Evolutionary conservation across 495 filamentous ascomycete species (phyloP), one percentile per base, ranked within the genome.

Genomic region (Viridothelium virens): DNA sequence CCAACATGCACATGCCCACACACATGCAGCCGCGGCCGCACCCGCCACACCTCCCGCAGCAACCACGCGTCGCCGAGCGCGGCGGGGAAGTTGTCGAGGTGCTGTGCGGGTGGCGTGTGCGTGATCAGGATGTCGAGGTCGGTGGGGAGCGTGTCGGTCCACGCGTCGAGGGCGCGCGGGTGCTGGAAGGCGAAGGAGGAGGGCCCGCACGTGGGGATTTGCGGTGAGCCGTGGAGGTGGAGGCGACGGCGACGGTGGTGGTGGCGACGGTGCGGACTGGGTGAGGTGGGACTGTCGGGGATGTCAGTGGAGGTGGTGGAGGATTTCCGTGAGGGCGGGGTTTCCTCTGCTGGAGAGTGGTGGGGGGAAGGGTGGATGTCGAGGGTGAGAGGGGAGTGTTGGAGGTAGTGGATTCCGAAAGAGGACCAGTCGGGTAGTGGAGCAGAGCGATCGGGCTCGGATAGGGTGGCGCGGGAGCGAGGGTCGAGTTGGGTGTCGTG

Each of bases 1-100:
- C 81, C 82, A 44, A 77, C 86, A 76, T 97, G 94, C 36, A 95
- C 81, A 73, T 97, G 94, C 4, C 92, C 93, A 76, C 95, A 96
- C 65, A 96, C 82, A 75, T 97, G 93, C 11, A 97, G 77, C 38
- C 78, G 78, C 2, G 93, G 92, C 66, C 85, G 86, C 25, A 94
- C 85, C 36, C 85, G 82, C 90, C 91, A 94, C 38, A 91, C 71
- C 68, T 95, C 91, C 18, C 82, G 77, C 1, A 93, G 81, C 2
- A 97, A 83, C 38, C 80, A 84, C 25, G 87, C 85, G 72, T 91
- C 96, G 37, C 93, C 93, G 63, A 90, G 79, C 0, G 81, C 85
- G 63, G 74, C 68, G 14, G 74, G 66, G 5, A 79, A 74, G 53
- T 18, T 7, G 74, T 97, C 93, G 6, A 89, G 84, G 73, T 97